Evolutionary conservation across 2,329 filamentous ascomycete species (phyloP).

Genomic region (Pseudopithomyces chartarum): DNA sequence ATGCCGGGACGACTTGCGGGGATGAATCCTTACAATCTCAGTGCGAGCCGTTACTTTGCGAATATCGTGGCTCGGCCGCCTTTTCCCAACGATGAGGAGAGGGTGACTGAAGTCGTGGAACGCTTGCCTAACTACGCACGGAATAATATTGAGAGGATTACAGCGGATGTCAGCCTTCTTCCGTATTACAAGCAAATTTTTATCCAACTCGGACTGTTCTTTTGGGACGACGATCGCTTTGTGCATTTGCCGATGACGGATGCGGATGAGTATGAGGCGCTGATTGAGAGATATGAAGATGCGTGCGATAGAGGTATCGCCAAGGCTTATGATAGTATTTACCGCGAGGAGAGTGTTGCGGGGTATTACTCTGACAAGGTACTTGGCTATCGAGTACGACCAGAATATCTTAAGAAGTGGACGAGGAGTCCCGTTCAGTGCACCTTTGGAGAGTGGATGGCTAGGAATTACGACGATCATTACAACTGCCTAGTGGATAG

Average conservation of each 20-base stretch:
- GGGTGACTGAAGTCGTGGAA: background rate
- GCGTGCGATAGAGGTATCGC: background rate
- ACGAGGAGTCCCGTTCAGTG: background rate
- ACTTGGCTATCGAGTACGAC: background rate
- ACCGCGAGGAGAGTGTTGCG: background rate
- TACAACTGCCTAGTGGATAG: too few relatives aligned
- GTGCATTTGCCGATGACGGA: background rate
- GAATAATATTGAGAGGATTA: background rate
- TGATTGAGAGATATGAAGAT: background rate
- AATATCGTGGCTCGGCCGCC: too few relatives aligned
- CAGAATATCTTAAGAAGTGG: background rate
- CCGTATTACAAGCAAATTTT: background rate
- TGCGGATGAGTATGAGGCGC: background rate
- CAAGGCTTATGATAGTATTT: background rate
- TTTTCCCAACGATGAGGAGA: too few relatives aligned
- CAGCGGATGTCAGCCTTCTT: background rate
- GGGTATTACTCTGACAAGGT: background rate
- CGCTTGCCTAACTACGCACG: background rate
- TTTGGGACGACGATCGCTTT: background rate
- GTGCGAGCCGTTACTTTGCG: too few relatives aligned
- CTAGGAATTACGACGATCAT: too few relatives aligned
- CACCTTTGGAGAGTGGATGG: constrained; percentile 1
- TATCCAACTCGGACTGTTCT: background rate
- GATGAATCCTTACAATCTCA: too few relatives aligned
- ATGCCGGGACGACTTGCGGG: too few relatives aligned